Evolutionary conservation across 2,329 filamentous ascomycete genomes (phyloP), one percentile per base, ranked within the genome.

Genomic region (Aspergillus pseudoviridinutans): DNA sequence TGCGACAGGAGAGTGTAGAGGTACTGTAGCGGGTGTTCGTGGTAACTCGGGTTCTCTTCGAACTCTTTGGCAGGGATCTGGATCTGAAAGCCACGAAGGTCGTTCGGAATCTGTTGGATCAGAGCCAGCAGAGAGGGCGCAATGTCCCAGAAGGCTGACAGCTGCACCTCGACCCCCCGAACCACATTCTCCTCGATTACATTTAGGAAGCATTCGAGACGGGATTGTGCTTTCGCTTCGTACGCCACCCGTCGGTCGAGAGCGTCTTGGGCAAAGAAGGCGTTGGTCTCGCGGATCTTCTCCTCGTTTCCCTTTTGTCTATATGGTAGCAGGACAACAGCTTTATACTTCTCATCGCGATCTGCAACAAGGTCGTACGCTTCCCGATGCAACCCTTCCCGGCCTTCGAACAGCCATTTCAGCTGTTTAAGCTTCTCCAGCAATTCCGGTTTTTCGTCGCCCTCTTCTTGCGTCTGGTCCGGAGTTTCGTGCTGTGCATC

Each of bases 71-170:
- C 71, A 0, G 94, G 92, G 49, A 97, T 92, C 65, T 89, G 84
- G 50, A 96, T 83, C 24, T 85, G 80, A 74, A 96, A 92, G 1
- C 76, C 77, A 3, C 70, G 65, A 27, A 83, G 70, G 25, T 75
- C 65, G 1, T 76, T 71, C 0, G 92, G 92, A 24, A 97, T 87
- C 66, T 89, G 89, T 58, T 96, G 90, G 10, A 96, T 82, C 50
- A 97, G 80, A 17, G 87, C 82, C 27, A 88, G 82, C 0, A 99
- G 82, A 3, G 87, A 86, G 2, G 94, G 94, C 1, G 92, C 93
- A 67, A 97, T 96, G 70, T 99, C 94, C 94, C 94, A 99, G 73
- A 97, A 99, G 0, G 93, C 92, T 9, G 89, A 92, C 2, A 97
- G 83, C 75, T 97, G 94, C 55, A 91, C 85, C 71, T 97, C 92